Conservation (phyloP, 1,284 basidiomycete genomes). For the Leccinum subrobustum region DNA sequence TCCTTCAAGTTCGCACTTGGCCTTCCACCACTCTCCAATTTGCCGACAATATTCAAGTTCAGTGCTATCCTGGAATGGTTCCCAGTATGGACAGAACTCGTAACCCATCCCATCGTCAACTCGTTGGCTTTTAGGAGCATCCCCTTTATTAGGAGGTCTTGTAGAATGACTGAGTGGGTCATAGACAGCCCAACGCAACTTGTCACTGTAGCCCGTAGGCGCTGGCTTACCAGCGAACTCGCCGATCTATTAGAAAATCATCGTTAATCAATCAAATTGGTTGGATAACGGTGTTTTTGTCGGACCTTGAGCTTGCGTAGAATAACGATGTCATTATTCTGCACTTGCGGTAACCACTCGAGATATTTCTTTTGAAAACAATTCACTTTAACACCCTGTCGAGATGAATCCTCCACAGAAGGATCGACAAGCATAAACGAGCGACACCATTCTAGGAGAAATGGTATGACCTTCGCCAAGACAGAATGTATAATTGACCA, state of each 20-base stretch:
- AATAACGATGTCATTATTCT: slow-evolving; percentile 36
- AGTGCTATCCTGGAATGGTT: slow-evolving; percentile 20
- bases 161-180: slow-evolving; percentile 20
- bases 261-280: neutral
- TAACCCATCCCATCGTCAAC: slow-evolving; percentile 30
- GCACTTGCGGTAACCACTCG: slow-evolving; percentile 49
- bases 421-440: slow-evolving; percentile 29
- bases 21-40: slow-evolving; percentile 57
- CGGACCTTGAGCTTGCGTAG: slow-evolving; percentile 32
- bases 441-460: slow-evolving; percentile 30
- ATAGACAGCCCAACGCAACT: slow-evolving; percentile 35
- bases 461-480: neutral
- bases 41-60: slow-evolving; percentile 38
- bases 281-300: neutral
- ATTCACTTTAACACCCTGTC: slow-evolving; percentile 37
- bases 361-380: slow-evolving; percentile 49
- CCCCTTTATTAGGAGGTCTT: slow-evolving; percentile 24
- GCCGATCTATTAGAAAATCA: slow-evolving; percentile 30
- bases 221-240: slow-evolving; percentile 29
- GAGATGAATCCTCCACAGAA: slow-evolving; percentile 38
- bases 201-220: slow-evolving; percentile 44
- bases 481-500: slow-evolving; percentile 5
- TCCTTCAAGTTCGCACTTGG: slow-evolving; percentile 24
- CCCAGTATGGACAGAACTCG: slow-evolving; percentile 35
- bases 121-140: slow-evolving; percentile 25